phyloP scores from a whole-genome alignment of 2,329 filamentous ascomycete genomes.

The Penicillium sp. region DNA sequence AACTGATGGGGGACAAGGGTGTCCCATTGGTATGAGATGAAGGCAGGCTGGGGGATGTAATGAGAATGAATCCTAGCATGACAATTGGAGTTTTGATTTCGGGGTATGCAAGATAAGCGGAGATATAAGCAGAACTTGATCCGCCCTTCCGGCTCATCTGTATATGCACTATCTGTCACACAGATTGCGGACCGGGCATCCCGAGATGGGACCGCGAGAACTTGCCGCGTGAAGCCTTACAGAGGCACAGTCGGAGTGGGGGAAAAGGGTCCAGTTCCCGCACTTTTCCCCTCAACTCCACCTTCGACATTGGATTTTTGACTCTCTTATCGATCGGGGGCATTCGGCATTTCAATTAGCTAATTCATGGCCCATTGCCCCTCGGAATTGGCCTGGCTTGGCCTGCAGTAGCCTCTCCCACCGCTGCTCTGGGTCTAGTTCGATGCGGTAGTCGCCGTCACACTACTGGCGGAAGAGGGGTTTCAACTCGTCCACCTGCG shows the following conservation, averaged over 20 bases:
- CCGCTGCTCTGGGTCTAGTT: not conserved
- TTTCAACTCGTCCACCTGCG: not conserved
- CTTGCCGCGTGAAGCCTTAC: not conserved
- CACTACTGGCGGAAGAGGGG: not conserved
- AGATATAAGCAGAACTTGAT: no score
- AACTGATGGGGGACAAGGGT: constrained; percentile 58
- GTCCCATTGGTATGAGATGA: constrained; percentile 15
- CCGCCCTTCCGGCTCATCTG: no score
- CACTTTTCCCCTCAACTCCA: not conserved
- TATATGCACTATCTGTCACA: no score
- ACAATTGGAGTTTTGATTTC: not conserved
- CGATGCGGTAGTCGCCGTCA: constrained; percentile 2
- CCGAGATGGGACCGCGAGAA: not conserved
- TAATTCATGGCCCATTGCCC: constrained; percentile 10
- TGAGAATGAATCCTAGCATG: not conserved
- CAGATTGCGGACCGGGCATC: no score
- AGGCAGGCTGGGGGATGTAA: not conserved
- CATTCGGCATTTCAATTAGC: constrained; percentile 14
- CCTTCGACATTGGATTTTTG: not conserved
- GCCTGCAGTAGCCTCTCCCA: constrained; percentile 3
- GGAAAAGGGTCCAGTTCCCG: not conserved
- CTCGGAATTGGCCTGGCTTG: constrained; percentile 10
- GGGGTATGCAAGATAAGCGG: not conserved
- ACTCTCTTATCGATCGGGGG: constrained; percentile 5
- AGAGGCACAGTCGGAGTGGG: not conserved